Evolutionary conservation across 2,329 filamentous ascomycete species (phyloP).

Genomic region (Albifimbria verrucaria): DNA sequence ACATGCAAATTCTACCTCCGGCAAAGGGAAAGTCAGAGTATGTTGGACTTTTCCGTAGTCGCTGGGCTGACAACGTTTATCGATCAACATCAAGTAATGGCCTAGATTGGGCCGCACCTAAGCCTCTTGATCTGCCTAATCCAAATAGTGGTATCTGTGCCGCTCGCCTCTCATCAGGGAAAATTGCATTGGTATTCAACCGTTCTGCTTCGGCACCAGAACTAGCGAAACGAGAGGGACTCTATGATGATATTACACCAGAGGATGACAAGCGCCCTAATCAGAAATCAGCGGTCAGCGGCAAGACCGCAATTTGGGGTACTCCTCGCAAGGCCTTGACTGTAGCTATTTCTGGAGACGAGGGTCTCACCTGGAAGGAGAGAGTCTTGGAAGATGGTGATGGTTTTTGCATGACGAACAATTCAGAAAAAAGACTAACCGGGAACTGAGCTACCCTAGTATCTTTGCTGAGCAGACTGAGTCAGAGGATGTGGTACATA

Average conservation of each 20-base stretch:
- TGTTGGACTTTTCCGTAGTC: constrained; percentile 36
- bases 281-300: constrained; percentile 27
- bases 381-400: constrained; percentile 40
- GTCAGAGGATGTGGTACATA: constrained; percentile 21
- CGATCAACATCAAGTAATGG: constrained; percentile 35
- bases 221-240: constrained; percentile 31
- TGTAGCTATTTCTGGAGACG: constrained; percentile 30
- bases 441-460: constrained; percentile 42
- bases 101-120: constrained; percentile 32
- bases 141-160: constrained; percentile 40
- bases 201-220: constrained; percentile 29
- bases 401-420: constrained; percentile 43
- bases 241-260: constrained; percentile 42
- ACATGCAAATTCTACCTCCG: constrained; percentile 38
- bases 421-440: constrained; percentile 35
- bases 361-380: constrained; percentile 32
- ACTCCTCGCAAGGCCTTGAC: constrained; percentile 33
- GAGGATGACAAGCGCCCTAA: constrained; percentile 35
- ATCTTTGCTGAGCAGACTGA: constrained; percentile 24
- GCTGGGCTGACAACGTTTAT: constrained; percentile 42
- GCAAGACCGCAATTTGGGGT: constrained; percentile 40
- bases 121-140: constrained; percentile 34
- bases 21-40: constrained; percentile 20
- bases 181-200: constrained; percentile 37
- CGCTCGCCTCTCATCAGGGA: constrained; percentile 31